Conservation (phyloP, 768 basidiomycete species). For the Tylopilus subfusipes region DNA sequence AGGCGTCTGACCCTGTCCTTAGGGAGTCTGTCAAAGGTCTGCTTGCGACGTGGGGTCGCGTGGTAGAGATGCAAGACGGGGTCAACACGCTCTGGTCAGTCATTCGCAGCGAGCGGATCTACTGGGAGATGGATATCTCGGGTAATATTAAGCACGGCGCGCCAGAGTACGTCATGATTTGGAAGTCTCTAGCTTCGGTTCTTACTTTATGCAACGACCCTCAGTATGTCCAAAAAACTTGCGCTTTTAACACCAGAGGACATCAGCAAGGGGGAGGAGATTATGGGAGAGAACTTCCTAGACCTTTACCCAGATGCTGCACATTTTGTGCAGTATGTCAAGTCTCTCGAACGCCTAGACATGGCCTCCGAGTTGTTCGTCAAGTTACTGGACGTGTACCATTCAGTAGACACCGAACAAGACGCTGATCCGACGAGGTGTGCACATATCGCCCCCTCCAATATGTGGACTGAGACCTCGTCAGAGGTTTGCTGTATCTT, state of each 20-base stretch:
- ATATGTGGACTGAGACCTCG: constrained; percentile 2
- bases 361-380: constrained; percentile 74
- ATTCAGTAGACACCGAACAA: constrained; percentile 22
- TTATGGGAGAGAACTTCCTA: constrained; percentile 50
- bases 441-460: neutral
- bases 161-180: constrained; percentile 39
- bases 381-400: constrained; percentile 67
- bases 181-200: neutral
- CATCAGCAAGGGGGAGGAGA: constrained; percentile 36
- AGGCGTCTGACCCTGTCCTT: constrained; percentile 61
- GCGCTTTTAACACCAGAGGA: constrained; percentile 54
- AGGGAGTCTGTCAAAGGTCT: constrained; percentile 58
- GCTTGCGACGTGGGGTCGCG: constrained; percentile 72
- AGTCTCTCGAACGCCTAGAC: constrained; percentile 61
- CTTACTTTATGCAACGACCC: constrained; percentile 1
- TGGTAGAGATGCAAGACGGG: constrained; percentile 52
- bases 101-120: constrained; percentile 44
- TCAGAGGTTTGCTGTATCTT: constrained; percentile 66
- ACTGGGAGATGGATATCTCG: constrained; percentile 56
- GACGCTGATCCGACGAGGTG: constrained; percentile 26
- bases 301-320: constrained; percentile 73
- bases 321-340: constrained; percentile 64
- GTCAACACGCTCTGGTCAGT: constrained; percentile 57
- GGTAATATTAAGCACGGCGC: constrained; percentile 43
- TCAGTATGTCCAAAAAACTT: constrained; percentile 28